Conservation (phyloP, 2,329 filamentous ascomycete species). For the Westerdykella sp. region DNA sequence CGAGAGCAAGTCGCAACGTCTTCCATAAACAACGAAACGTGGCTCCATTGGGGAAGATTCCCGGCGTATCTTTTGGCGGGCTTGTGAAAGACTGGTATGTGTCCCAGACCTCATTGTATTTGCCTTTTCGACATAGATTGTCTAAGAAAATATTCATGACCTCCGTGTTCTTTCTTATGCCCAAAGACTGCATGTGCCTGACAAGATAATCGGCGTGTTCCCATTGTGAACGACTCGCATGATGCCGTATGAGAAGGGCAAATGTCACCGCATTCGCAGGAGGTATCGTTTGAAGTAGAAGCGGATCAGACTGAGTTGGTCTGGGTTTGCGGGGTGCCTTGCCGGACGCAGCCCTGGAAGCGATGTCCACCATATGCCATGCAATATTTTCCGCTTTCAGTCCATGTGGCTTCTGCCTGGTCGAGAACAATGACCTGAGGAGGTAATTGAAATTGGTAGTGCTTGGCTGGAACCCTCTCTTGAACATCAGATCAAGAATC, state of each 20-base stretch:
- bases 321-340: not conserved
- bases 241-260: slow-evolving; percentile 28
- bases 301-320: not conserved
- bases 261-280: slow-evolving; percentile 27
- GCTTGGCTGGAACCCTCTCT: slow-evolving; percentile 60
- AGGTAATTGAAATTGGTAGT: slow-evolving; percentile 76
- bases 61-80: slow-evolving; percentile 7
- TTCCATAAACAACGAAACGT: slow-evolving; percentile 28
- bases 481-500: slow-evolving; percentile 70
- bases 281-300: slow-evolving; percentile 10
- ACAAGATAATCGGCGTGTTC: slow-evolving; percentile 31
- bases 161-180: slow-evolving; percentile 16
- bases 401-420: slow-evolving; percentile 12
- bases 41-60: slow-evolving; percentile 27
- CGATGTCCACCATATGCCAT: slow-evolving; percentile 30
- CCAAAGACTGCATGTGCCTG: slow-evolving; percentile 17
- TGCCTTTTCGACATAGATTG: slow-evolving; percentile 23
- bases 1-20: slow-evolving; percentile 26
- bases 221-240: slow-evolving; percentile 23
- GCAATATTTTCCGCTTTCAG: slow-evolving; percentile 32
- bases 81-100: slow-evolving; percentile 25
- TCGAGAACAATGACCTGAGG: slow-evolving; percentile 68
- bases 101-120: slow-evolving; percentile 24
- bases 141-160: slow-evolving; percentile 33
- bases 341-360: too few species aligned